These are phyloP conservation scores for Tripterygium wilfordii DNA, from an alignment of 177 flowering plant genomes.

Conservation along the genomic window DNA sequence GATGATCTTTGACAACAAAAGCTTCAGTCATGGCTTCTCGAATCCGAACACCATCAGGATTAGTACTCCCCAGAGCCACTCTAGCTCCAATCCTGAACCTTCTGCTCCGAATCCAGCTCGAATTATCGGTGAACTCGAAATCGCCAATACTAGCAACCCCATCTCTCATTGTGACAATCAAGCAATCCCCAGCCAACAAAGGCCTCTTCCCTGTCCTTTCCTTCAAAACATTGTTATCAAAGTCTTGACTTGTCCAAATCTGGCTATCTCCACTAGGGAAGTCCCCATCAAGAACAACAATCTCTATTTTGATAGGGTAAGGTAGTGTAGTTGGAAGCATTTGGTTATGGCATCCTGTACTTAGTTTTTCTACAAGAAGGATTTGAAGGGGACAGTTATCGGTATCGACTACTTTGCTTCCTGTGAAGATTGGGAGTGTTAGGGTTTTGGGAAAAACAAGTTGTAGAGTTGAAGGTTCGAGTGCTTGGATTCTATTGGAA, in stretches of 20 bases:
- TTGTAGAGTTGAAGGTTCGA: conserved; percentile 30
- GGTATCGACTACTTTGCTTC: conserved; percentile 39
- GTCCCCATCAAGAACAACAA: conserved; percentile 67
- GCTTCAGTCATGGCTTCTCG: conserved; percentile 61
- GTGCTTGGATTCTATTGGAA: conserved; percentile 44
- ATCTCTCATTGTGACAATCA: conserved; percentile 37
- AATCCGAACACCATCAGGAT: conserved; percentile 31
- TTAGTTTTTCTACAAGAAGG: conserved; percentile 27
- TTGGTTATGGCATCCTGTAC: background rate
- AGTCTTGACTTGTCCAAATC: conserved; percentile 52
- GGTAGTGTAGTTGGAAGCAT: conserved; percentile 17
- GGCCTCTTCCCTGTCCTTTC: conserved; percentile 69
- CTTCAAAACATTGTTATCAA: conserved; percentile 39
- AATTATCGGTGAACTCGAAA: conserved; percentile 69
- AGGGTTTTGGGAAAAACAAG: conserved; percentile 40
- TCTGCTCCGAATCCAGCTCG: conserved; percentile 78
- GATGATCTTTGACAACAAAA: conserved; percentile 70
- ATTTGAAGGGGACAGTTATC: conserved; percentile 40
- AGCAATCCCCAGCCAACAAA: conserved; percentile 47
- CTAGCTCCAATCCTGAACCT: conserved; percentile 60
- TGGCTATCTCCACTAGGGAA: conserved; percentile 28
- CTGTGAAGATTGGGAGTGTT: conserved; percentile 57
- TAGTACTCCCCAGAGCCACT: conserved; percentile 29
- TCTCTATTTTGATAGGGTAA: conserved; percentile 41
- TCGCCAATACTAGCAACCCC: conserved; percentile 42